Evolutionary conservation across 495 filamentous ascomycete genomes (phyloP), one percentile per base, ranked within the genome.

Genomic region (Penicillium egyptiacum): DNA sequence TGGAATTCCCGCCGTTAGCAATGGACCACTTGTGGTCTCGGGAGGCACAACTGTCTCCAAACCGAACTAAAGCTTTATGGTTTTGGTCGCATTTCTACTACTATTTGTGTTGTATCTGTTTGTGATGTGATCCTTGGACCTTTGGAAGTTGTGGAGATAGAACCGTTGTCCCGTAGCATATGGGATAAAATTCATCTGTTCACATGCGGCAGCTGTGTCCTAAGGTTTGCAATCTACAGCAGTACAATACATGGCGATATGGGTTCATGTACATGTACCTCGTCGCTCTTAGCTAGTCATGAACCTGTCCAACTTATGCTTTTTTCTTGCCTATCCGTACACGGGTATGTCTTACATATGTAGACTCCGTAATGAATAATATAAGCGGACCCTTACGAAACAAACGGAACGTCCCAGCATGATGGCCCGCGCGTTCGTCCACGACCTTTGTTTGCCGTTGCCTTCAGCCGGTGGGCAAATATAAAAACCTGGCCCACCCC

Each of bases 1-100:
- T 53, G 51, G 57, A 2, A 44, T 66, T 0, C 45, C 68, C 4
- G 57, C 48, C 16, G 20, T 63, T 22, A 72, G 66, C 19, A 75
- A 72, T 40, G 74, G 76, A 17, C 76, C 76, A 14, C 64, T 79
- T 10, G 75, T 79, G 48, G 70, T 79, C 17, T 75, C 76, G 19
- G 74, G 76, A n/a, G 74, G 70, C 3, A 58, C 59, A 6, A 53
- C 50, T 28, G 25, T 66, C 2, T 53, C 69, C 7, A 72, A 71
- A 28, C 51, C 57, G 22, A 70, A 64, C 51, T 74, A 63, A 44
- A 8, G n/a, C 42, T 26, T n/a, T 12, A 20, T 43, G 12, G 22
- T 41, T 35, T 12, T 26, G n/a, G 14, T 37, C 55, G 26, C 9
- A 26, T 26, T 19, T 14, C 22, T 11, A 23, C 39, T 54, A 6